Percentiles rank a stretch among this genome's conserved stretches.
Conservation (phyloP, 2,329 filamentous ascomycete genomes). For the Pseudonectria foliicola region DNA sequence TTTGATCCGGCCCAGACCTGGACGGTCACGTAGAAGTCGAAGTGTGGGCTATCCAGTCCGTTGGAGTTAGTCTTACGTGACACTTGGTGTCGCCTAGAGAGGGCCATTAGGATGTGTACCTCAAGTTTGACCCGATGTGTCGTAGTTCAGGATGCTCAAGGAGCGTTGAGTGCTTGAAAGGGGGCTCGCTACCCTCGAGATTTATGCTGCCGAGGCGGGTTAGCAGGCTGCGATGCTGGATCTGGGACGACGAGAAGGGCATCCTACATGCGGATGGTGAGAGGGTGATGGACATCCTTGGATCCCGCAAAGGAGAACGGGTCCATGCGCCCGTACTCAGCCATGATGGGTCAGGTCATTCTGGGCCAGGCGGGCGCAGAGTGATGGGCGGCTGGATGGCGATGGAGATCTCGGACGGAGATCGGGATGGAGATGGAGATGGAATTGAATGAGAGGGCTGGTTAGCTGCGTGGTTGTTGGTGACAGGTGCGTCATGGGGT, state of each 20-base stretch:
- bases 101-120: slow-evolving; percentile 33
- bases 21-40: slow-evolving; percentile 86
- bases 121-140: slow-evolving; percentile 80
- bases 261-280: slow-evolving; percentile 57
- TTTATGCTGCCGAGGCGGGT: slow-evolving; percentile 34
- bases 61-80: slow-evolving; percentile 15
- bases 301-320: slow-evolving; percentile 93
- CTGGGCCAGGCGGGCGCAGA: slow-evolving; percentile 2
- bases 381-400: background rate
- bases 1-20: slow-evolving; percentile 97
- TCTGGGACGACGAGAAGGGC: background rate
- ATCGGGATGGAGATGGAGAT: slow-evolving; percentile 1
- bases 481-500: too few species aligned
- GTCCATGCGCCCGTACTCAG: slow-evolving; percentile 61
- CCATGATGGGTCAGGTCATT: slow-evolving; percentile 28
- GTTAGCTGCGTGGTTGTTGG: background rate
- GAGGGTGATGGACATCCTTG: slow-evolving; percentile 68
- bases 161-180: slow-evolving; percentile 56
- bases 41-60: slow-evolving; percentile 52
- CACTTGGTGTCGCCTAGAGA: background rate
- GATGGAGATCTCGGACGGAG: slow-evolving; percentile 1
- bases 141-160: slow-evolving; percentile 72
- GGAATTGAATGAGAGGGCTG: too few species aligned
- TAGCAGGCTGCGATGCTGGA: slow-evolving; percentile 4
- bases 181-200: slow-evolving; percentile 37